Percentiles rank a stretch among this genome's conserved stretches.
These are phyloP conservation scores for Clavispora asparagi DNA, from an alignment of 805 yeast species.

Conservation along the genomic window DNA sequence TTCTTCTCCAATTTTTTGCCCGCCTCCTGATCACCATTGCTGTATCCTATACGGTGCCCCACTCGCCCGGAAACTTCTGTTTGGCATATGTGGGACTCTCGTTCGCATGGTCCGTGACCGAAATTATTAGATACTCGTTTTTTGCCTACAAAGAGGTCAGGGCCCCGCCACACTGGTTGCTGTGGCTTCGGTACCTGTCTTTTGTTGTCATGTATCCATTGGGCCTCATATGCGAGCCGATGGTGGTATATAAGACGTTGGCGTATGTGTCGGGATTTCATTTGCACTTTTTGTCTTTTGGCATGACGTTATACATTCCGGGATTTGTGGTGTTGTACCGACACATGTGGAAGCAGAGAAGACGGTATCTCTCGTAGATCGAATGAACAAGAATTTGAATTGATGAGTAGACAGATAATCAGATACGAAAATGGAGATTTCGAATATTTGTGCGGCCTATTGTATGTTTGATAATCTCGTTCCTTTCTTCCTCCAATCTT, in stretches of 20 bases:
- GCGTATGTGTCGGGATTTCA: constrained; percentile 12
- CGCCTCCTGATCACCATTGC: constrained; percentile 25
- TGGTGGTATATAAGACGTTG: constrained; percentile 22
- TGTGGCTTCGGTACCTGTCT: constrained; percentile 26
- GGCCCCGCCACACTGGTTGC: constrained; percentile 14
- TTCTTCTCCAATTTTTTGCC: constrained; percentile 25
- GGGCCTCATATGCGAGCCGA: constrained; percentile 24
- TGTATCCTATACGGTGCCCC: constrained; percentile 22
- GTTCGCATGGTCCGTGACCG: constrained; percentile 27
- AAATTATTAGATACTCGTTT: constrained; percentile 25
- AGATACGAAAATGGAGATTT: too few species aligned
- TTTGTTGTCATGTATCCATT: constrained; percentile 27
- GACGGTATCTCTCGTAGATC: constrained; percentile 10
- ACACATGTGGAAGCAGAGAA: constrained; percentile 28
- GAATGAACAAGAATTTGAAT: too few species aligned
- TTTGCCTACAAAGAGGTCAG: constrained; percentile 18
- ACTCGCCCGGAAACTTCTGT: constrained; percentile 24
- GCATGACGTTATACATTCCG: constrained; percentile 23
- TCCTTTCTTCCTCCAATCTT: too few species aligned
- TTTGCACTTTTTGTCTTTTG: constrained; percentile 18
- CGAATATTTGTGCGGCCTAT: too few species aligned
- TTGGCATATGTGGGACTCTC: constrained; percentile 17
- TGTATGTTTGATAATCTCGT: too few species aligned
- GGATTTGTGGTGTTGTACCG: constrained; percentile 24
- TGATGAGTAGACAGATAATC: too few species aligned